Conservation (phyloP, 306 rosid genomes). For the Castanea mollissima region DNA sequence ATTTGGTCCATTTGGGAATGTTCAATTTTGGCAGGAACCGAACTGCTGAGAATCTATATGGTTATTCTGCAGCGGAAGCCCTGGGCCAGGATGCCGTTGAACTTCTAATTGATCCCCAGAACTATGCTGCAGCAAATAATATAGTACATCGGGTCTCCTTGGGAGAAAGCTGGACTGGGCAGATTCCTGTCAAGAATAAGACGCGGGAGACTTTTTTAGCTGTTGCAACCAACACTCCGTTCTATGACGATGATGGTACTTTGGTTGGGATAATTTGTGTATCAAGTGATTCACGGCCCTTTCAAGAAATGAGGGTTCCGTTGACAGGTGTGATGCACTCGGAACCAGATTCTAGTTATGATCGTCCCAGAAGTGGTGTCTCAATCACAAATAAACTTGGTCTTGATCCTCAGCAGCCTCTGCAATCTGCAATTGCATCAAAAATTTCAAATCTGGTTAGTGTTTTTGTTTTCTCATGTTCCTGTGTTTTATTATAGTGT, state of each 20-base stretch:
- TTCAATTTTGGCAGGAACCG: slow-evolving; percentile 70
- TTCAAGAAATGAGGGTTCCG: slow-evolving; percentile 55
- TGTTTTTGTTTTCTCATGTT: slow-evolving; percentile 25
- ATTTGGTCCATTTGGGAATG: slow-evolving; percentile 14
- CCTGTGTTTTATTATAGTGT: slow-evolving; percentile 31
- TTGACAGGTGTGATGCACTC: slow-evolving; percentile 23
- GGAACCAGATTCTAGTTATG: slow-evolving; percentile 42
- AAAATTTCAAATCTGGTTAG: slow-evolving; percentile 94
- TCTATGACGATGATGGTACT: slow-evolving; percentile 73
- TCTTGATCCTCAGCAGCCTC: slow-evolving; percentile 85
- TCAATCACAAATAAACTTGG: slow-evolving; percentile 65
- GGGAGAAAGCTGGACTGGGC: slow-evolving; percentile 95
- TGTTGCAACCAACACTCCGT: slow-evolving; percentile 66
- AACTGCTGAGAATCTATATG: slow-evolving; percentile 78
- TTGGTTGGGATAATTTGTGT: slow-evolving; percentile 75
- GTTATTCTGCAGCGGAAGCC: slow-evolving; percentile 83
- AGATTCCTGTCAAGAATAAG: slow-evolving; percentile 75
- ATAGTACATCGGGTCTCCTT: slow-evolving; percentile 50
- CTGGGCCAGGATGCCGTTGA: slow-evolving; percentile 63
- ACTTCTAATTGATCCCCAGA: slow-evolving; percentile 64
- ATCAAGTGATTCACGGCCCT: slow-evolving; percentile 67
- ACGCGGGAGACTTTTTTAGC: slow-evolving; percentile 62
- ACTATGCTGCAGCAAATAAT: slow-evolving; percentile 45
- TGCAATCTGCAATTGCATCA: slow-evolving; percentile 75
- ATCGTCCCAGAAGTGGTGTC: slow-evolving; percentile 43